A percentile compares a stretch with the other conserved stretches of the same genome.
Conservation (phyloP, 2,329 filamentous ascomycete species). For the Fusarium napiforme region DNA sequence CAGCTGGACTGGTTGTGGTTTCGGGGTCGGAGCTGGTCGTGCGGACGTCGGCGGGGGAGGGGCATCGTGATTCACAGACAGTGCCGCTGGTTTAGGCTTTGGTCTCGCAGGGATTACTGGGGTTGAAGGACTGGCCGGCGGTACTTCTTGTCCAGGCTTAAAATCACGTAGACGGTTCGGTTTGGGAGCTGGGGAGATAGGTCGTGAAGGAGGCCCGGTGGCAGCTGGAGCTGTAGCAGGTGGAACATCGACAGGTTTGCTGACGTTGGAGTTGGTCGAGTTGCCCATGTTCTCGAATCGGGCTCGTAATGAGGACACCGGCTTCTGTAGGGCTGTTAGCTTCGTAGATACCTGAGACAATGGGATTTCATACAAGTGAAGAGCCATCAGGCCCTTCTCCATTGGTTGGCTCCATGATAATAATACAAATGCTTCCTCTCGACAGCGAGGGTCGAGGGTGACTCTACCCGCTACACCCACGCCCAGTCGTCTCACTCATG, state of each 20-base stretch:
- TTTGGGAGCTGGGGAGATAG: conserved; percentile 56
- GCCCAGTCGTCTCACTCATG: conserved; percentile 45
- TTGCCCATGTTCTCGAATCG: conserved; percentile 79
- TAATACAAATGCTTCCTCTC: conserved; percentile 41
- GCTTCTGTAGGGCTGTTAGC: conserved; percentile 66
- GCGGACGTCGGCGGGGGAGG: conserved; percentile 40
- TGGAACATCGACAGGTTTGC: conserved; percentile 35
- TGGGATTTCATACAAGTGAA: conserved; percentile 70
- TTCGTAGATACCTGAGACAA: background rate
- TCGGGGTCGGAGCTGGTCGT: conserved; percentile 40
- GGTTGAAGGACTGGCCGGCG: conserved; percentile 47
- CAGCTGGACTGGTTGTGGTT: conserved; percentile 37
- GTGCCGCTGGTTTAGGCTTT: conserved; percentile 42
- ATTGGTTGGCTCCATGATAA: conserved; percentile 47
- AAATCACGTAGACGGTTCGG: conserved; percentile 56
- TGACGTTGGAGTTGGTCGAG: conserved; percentile 33
- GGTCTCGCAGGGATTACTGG: conserved; percentile 48
- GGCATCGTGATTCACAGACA: conserved; percentile 39
- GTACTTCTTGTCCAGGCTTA: conserved; percentile 52
- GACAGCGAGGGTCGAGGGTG: conserved; percentile 47
- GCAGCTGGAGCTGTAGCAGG: conserved; percentile 39
- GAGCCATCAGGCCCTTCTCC: conserved; percentile 76
- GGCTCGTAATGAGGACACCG: conserved; percentile 82
- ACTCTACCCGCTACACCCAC: conserved; percentile 52
- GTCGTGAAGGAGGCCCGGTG: conserved; percentile 44